Base-by-base conservation (phyloP, 2,329 filamentous ascomycete species). In the Pyrenophora seminiperda region DNA sequence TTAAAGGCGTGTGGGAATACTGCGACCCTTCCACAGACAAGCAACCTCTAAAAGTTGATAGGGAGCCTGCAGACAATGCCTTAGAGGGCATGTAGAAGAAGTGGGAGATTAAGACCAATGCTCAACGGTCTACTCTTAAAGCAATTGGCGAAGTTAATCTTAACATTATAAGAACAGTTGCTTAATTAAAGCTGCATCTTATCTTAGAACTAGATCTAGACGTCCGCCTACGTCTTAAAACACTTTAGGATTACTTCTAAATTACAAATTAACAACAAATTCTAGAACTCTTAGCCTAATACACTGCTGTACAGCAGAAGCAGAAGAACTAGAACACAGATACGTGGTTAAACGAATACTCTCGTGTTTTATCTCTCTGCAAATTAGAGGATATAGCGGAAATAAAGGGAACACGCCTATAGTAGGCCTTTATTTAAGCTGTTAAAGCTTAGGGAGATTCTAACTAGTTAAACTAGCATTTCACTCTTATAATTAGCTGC, bases 1-100 rank as follows among this genome's bases (percentile, higher is more conserved):
- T 45, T 13, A 45, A 45, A 20, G 41, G 41, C 20, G 41, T 45
- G 22, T 45, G 10, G 41, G 22, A 37, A 37, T 45, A 45, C 41
- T 45, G 33, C 33, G 17, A 45, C 13, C 32, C 41, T 9, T 29
- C 20, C 5, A 37, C 15, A 14, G 20, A 11, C 2, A 45, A 37
- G 7, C 22, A 19, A 37, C 32, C 41, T 45, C 19, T 13, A n/a
- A 19, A 2, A 5, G 30, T 30, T 14, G 22, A 45, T 15, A 19
- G 37, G n/a, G 15, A 18, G 22, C 22, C 22, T 19, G 29, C 14
- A 20, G 41, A 45, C 32, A 19, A 10, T 11, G n/a, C 3, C 9
- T 43, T 15, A 34, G 41, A 43, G 1, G 7, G 41, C 5, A 13
- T 0, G 19, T 45, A 11, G 41, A 45, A 11, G 33, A 37, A 3